Evolutionary conservation across 257 asterid genomes (phyloP).

Genomic region (Forsythia viridissima): DNA sequence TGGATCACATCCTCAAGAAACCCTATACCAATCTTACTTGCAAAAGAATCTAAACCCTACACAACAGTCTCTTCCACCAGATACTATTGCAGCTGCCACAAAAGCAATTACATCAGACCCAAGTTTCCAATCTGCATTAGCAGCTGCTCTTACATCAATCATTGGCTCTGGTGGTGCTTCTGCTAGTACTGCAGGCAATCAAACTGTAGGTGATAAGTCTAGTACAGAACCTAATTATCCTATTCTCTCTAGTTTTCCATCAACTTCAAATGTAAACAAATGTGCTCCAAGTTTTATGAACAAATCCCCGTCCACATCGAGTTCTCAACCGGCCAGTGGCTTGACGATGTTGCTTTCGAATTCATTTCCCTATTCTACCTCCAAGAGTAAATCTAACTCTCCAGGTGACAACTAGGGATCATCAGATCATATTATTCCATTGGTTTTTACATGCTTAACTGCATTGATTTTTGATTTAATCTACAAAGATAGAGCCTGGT

Average conservation of each 20-base stretch:
- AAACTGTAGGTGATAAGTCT: conserved; percentile 32
- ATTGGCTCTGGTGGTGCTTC: conserved; percentile 39
- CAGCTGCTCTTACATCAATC: conserved; percentile 82
- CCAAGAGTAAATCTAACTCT: conserved; percentile 48
- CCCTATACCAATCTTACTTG: conserved; percentile 52
- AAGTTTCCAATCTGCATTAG: conserved; percentile 79
- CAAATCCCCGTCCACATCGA: conserved; percentile 32
- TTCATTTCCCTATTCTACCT: conserved; percentile 37
- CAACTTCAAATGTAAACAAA: conserved; percentile 50
- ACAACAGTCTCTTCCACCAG: conserved; percentile 53
- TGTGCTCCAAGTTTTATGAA: conserved; percentile 34
- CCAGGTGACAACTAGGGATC: conserved; percentile 41
- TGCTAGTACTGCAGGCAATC: conserved; percentile 19
- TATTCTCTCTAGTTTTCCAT: conserved; percentile 56
- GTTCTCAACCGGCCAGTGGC: conserved; percentile 32
- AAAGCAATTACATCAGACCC: conserved; percentile 89
- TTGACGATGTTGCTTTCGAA: conserved; percentile 43
- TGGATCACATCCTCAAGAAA: conserved; percentile 60
- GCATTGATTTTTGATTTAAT: conserved; percentile 4
- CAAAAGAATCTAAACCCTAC: conserved; percentile 41
- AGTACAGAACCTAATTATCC: conserved; percentile 46
- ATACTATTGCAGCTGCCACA: conserved; percentile 85
- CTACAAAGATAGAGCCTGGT: not conserved
- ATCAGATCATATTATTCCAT: conserved; percentile 5
- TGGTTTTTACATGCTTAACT: not conserved